Percentiles rank a stretch among this genome's conserved stretches.
Evolutionary conservation across 805 yeast genomes (phyloP).

Genomic region (Candida ovalis): DNA sequence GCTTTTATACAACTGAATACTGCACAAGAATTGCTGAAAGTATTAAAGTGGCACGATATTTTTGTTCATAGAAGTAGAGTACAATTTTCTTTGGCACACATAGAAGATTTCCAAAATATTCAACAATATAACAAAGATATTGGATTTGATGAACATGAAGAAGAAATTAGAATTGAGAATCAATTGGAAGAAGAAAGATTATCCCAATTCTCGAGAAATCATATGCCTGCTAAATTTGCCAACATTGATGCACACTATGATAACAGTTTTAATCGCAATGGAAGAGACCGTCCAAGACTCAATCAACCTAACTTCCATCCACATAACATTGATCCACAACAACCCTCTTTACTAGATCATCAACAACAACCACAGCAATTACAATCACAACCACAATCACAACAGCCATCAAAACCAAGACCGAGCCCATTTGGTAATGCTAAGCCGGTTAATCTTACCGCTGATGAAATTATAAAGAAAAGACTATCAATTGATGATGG

Average conservation of each 20-base stretch:
- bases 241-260: slow-evolving; percentile 7
- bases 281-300: not conserved
- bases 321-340: not conserved
- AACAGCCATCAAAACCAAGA: slow-evolving; percentile 25
- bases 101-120: slow-evolving; percentile 36
- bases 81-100: slow-evolving; percentile 33
- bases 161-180: slow-evolving; percentile 18
- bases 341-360: no score
- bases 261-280: not conserved
- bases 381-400: not conserved
- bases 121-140: slow-evolving; percentile 24
- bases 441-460: slow-evolving; percentile 50
- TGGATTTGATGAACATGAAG: slow-evolving; percentile 27
- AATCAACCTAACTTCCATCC: not conserved
- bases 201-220: not conserved
- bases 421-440: slow-evolving; percentile 78
- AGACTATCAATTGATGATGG: slow-evolving; percentile 5
- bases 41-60: slow-evolving; percentile 60
- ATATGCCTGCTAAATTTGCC: not conserved
- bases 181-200: not conserved
- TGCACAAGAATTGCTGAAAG: slow-evolving; percentile 51
- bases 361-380: no score
- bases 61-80: slow-evolving; percentile 35
- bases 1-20: slow-evolving; percentile 59
- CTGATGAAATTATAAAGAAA: slow-evolving; percentile 9